phyloP scores from a whole-genome alignment of 768 basidiomycete genomes.

The Calocera cornea region DNA sequence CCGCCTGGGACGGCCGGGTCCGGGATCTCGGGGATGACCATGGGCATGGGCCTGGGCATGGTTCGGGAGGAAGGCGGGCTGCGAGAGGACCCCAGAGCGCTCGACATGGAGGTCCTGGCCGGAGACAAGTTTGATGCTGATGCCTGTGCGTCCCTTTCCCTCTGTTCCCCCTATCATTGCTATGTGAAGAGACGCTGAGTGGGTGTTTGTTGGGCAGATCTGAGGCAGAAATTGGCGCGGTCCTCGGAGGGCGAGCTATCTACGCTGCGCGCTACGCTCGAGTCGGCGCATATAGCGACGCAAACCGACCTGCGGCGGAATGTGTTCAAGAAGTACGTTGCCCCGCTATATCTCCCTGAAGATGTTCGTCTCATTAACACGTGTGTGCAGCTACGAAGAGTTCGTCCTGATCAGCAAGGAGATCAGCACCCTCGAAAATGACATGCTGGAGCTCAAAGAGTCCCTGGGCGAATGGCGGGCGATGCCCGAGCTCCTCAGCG shows the following conservation, averaged over 20 bases:
- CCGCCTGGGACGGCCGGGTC: background rate
- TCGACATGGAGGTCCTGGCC: conserved; percentile 51
- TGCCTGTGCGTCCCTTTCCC: conserved; percentile 48
- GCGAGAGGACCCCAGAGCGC: conserved; percentile 45
- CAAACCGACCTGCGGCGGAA: conserved; percentile 73
- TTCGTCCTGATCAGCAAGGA: conserved; percentile 96
- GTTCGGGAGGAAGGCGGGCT: conserved; percentile 32
- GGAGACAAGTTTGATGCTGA: conserved; percentile 78
- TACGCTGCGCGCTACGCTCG: conserved; percentile 63
- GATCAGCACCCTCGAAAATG: conserved; percentile 88
- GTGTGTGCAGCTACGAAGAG: conserved; percentile 66
- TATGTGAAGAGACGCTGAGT: no score
- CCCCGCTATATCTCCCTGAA: conserved; percentile 11
- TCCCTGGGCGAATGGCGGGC: conserved; percentile 88
- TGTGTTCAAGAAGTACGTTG: conserved; percentile 79
- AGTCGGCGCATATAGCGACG: conserved; percentile 54
- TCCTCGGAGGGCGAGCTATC: conserved; percentile 72
- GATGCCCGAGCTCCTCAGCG: conserved; percentile 68
- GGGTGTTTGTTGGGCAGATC: conserved; percentile 32
- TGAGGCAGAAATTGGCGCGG: conserved; percentile 78
- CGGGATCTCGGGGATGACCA: no score
- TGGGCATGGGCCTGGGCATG: conserved; percentile 5
- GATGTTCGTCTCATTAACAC: background rate
- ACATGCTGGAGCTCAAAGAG: conserved; percentile 94
- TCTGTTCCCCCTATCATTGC: no score